Percentiles rank a stretch among this genome's conserved stretches.
Evolutionary conservation across 2,329 filamentous ascomycete genomes (phyloP).

Genomic region (Clarireedia hainanense): DNA sequence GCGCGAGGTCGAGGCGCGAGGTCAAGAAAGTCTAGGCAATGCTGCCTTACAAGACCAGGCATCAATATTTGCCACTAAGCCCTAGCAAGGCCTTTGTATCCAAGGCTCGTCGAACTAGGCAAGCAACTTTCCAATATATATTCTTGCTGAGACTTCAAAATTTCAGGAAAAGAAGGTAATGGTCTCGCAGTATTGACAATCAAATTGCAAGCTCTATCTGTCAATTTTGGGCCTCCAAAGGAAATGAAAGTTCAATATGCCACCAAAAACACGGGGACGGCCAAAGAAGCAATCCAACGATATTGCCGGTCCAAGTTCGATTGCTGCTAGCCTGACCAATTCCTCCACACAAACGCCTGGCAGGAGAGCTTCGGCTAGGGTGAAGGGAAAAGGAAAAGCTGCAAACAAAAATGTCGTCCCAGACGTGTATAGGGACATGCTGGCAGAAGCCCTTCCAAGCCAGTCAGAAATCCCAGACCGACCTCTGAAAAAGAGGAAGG

Average conservation of each 20-base stretch:
- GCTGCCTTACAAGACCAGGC: background rate
- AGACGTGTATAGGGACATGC: conserved; percentile 38
- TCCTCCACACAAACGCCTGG: conserved; percentile 1
- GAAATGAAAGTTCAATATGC: conserved; percentile 8
- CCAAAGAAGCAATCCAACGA: conserved; percentile 1
- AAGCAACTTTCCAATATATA: too few species aligned
- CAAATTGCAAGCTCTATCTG: background rate
- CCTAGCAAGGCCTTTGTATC: too few species aligned
- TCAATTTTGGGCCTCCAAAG: too few species aligned
- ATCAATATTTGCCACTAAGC: background rate
- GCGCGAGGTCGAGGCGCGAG: too few species aligned
- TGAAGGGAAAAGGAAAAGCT: conserved; percentile 15
- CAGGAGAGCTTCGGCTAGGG: conserved; percentile 10
- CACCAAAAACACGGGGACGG: conserved; percentile 13
- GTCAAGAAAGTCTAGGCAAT: too few species aligned
- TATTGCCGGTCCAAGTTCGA: background rate
- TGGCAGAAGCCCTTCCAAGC: conserved; percentile 32
- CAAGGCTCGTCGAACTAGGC: too few species aligned
- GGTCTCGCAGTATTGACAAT: background rate
- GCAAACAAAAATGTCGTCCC: conserved; percentile 26
- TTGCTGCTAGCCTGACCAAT: background rate
- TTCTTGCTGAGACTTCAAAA: too few species aligned
- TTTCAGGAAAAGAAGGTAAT: too few species aligned
- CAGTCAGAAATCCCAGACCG: conserved; percentile 27
- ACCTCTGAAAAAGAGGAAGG: conserved; percentile 31